These are phyloP conservation scores for Pseudohyphozyma bogoriensis DNA, from an alignment of 768 basidiomycete species.

Conservation along the genomic window DNA sequence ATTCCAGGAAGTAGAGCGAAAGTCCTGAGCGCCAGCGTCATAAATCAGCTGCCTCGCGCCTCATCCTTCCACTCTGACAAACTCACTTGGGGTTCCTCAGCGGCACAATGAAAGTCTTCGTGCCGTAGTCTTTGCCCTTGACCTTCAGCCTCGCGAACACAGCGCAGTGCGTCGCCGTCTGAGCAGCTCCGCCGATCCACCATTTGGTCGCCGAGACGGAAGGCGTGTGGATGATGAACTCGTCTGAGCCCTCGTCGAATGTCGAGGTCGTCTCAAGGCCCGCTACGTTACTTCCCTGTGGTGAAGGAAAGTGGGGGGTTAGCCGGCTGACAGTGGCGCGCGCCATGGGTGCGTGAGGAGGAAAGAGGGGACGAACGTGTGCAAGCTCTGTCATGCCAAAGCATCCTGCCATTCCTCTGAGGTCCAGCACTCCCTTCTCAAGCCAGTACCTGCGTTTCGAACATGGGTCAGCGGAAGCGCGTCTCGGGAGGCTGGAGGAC, in stretches of 20 bases:
- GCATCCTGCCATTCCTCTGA: conserved; percentile 43
- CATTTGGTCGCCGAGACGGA: conserved; percentile 43
- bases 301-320: conserved; percentile 6
- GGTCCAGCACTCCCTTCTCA: conserved; percentile 40
- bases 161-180: conserved; percentile 42
- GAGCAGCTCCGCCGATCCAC: conserved; percentile 45
- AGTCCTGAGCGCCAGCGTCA: conserved; percentile 30
- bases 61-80: neutral
- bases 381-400: conserved; percentile 35
- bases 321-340: neutral
- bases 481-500: neutral
- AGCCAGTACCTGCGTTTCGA: conserved; percentile 44
- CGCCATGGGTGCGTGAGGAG: neutral
- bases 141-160: conserved; percentile 43
- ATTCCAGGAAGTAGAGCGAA: conserved; percentile 41
- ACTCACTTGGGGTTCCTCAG: conserved; percentile 37
- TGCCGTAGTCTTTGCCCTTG: conserved; percentile 41
- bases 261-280: conserved; percentile 44
- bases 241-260: conserved; percentile 40
- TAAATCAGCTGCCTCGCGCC: neutral
- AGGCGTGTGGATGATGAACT: conserved; percentile 44
- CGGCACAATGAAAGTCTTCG: conserved; percentile 43
- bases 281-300: conserved; percentile 42
- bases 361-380: neutral
- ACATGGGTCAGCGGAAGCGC: neutral